Evolutionary conservation across 2,329 filamentous ascomycete species (phyloP).

Genomic region (Aotearoamyces nothofagi): DNA sequence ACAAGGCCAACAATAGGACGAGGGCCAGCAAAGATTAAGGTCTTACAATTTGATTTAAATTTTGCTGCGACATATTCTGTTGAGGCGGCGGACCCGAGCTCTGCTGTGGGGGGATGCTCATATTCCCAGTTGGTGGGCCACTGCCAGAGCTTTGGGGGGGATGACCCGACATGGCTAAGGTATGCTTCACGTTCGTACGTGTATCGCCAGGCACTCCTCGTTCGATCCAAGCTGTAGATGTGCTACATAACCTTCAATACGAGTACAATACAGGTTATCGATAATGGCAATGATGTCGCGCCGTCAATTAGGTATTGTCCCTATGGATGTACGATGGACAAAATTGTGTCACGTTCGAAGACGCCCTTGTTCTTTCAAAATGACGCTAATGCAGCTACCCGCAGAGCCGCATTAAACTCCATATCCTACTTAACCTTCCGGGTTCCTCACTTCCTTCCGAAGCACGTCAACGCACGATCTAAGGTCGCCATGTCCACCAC

Average conservation of each 20-base stretch:
- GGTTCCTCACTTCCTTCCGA: background rate
- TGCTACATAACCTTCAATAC: too few relatives aligned
- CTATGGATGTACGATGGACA: too few relatives aligned
- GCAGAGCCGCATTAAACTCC: slow-evolving; percentile 3
- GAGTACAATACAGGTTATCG: too few relatives aligned
- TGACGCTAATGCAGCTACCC: slow-evolving; percentile 5
- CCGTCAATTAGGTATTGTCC: too few relatives aligned
- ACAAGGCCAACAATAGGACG: too few relatives aligned
- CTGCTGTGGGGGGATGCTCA: slow-evolving; percentile 30
- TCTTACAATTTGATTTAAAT: slow-evolving; percentile 89
- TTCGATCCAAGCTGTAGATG: too few relatives aligned
- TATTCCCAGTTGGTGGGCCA: slow-evolving; percentile 25
- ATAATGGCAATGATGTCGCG: too few relatives aligned
- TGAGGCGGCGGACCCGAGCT: slow-evolving; percentile 28
- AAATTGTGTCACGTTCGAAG: too few relatives aligned
- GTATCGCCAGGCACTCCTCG: too few relatives aligned
- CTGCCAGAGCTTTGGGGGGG: slow-evolving; percentile 29
- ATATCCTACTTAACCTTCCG: background rate
- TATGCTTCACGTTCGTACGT: too few relatives aligned
- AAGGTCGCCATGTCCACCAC: slow-evolving; percentile 1
- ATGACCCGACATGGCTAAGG: slow-evolving; percentile 22
- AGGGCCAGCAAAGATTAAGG: slow-evolving; percentile 1
- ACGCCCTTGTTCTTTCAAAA: too few relatives aligned
- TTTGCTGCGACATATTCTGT: slow-evolving; percentile 61
- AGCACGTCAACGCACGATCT: slow-evolving; percentile 1